Evolutionary conservation across 2,329 filamentous ascomycete genomes (phyloP).

Genomic region (Aureobasidium sp.): DNA sequence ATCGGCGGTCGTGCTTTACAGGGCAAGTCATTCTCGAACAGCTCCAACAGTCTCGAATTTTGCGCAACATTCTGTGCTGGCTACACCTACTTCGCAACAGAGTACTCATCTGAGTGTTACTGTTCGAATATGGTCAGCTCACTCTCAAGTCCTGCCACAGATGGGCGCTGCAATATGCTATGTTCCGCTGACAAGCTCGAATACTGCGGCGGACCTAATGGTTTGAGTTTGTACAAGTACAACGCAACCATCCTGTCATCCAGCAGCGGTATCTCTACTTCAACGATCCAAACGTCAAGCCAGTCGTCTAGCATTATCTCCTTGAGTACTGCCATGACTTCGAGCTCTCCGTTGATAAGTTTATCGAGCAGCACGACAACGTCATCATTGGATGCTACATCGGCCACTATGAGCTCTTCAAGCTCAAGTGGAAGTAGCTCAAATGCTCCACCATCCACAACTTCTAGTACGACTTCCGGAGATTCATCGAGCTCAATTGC

Average conservation of each 20-base stretch:
- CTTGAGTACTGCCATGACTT: not conserved
- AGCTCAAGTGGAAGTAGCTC: not conserved
- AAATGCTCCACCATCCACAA: not conserved
- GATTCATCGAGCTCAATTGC: not conserved
- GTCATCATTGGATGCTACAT: not conserved
- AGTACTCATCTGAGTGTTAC: slow-evolving; percentile 33
- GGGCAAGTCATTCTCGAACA: slow-evolving; percentile 17
- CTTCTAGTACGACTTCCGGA: not conserved
- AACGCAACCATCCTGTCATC: not conserved
- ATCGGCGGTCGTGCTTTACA: slow-evolving; percentile 22
- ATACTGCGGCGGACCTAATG: slow-evolving; percentile 27
- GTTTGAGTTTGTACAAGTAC: slow-evolving; percentile 26
- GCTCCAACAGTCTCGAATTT: slow-evolving; percentile 20
- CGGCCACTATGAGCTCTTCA: not conserved
- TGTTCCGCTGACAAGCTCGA: slow-evolving; percentile 28
- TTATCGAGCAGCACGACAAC: not conserved
- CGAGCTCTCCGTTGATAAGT: not conserved
- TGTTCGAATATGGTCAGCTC: slow-evolving; percentile 24
- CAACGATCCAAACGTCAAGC: not conserved
- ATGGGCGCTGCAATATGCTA: slow-evolving; percentile 24
- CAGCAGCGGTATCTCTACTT: not conserved
- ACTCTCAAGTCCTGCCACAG: slow-evolving; percentile 15
- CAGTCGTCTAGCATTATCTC: not conserved
- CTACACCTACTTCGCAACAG: slow-evolving; percentile 35
- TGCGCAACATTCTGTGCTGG: slow-evolving; percentile 24